phyloP scores from a whole-genome alignment of 2,329 filamentous ascomycete species.

The Trichoderma simmonsii region DNA sequence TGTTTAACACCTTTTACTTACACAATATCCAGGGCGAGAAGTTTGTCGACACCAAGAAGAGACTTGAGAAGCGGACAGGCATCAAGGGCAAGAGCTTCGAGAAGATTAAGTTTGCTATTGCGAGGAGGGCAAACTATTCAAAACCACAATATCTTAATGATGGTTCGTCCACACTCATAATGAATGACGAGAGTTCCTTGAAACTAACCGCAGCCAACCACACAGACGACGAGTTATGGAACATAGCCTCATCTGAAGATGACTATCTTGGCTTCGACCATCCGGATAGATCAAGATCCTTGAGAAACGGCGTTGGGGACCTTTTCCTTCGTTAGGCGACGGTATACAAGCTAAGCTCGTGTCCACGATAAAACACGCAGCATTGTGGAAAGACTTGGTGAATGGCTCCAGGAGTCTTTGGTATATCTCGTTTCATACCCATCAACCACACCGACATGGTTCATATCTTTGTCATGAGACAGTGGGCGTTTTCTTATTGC shows the following conservation, averaged over 20 bases:
- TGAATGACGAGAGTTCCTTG: not conserved
- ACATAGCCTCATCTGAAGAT: slow-evolving; percentile 51
- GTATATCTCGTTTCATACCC: slow-evolving; percentile 20
- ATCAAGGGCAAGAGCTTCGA: slow-evolving; percentile 98
- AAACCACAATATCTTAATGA: slow-evolving; percentile 82
- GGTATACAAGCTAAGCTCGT: not conserved
- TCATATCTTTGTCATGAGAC: slow-evolving; percentile 14
- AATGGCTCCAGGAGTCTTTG: slow-evolving; percentile 16
- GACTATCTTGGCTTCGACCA: slow-evolving; percentile 65
- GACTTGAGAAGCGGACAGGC: slow-evolving; percentile 87
- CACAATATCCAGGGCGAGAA: slow-evolving; percentile 62
- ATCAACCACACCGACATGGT: not conserved
- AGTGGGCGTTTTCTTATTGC: slow-evolving; percentile 15
- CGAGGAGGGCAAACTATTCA: slow-evolving; percentile 68
- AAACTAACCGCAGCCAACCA: slow-evolving; percentile 19
- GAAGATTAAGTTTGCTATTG: slow-evolving; percentile 92
- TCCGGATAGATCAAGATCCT: slow-evolving; percentile 55
- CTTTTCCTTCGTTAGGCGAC: slow-evolving; percentile 52
- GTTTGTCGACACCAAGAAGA: slow-evolving; percentile 89
- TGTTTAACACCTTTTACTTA: slow-evolving; percentile 16
- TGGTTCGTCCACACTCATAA: slow-evolving; percentile 49
- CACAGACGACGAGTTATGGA: slow-evolving; percentile 58
- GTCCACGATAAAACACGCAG: not conserved
- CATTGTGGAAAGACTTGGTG: not conserved
- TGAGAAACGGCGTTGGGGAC: slow-evolving; percentile 60